Conservation (phyloP, 768 basidiomycete genomes). For the Naematelia aurantialba region DNA sequence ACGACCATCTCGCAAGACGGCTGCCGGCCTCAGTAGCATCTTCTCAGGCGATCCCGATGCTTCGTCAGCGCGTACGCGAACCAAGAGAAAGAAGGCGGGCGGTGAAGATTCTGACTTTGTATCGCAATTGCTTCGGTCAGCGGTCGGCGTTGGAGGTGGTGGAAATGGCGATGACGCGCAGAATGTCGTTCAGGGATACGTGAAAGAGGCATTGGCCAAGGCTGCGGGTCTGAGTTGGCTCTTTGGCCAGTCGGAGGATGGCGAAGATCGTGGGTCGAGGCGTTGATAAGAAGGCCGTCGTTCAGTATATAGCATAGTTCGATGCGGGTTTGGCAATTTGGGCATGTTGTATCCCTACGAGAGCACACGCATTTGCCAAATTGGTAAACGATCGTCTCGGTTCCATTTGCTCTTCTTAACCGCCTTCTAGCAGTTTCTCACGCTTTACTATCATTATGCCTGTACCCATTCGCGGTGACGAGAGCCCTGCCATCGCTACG, state of each 20-base stretch:
- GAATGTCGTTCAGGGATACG: conserved; percentile 12
- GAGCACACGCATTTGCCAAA: too few relatives aligned
- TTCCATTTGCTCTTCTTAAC: too few relatives aligned
- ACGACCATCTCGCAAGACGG: neutral
- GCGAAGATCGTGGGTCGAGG: neutral
- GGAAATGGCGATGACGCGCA: neutral
- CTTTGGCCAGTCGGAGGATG: neutral
- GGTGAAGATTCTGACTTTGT: conserved; percentile 21
- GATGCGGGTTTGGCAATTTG: too few relatives aligned
- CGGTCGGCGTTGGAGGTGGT: neutral
- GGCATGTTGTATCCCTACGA: neutral
- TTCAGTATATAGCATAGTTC: too few relatives aligned
- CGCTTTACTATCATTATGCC: too few relatives aligned
- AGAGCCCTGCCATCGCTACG: conserved; percentile 9
- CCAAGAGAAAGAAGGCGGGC: conserved; percentile 7
- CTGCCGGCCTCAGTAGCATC: neutral
- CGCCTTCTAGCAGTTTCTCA: too few relatives aligned
- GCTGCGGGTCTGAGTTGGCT: conserved; percentile 16
- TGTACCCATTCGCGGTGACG: conserved; percentile 1
- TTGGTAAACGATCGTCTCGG: too few relatives aligned
- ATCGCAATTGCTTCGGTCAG: conserved; percentile 21
- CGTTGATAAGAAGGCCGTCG: neutral
- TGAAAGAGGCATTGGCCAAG: conserved; percentile 9
- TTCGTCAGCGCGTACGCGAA: conserved; percentile 19
- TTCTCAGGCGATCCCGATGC: conserved; percentile 10